Evolutionary conservation across 2,329 filamentous ascomycete species (phyloP), one percentile per base, ranked within the genome.

Genomic region (Cryphonectria nitschkei): DNA sequence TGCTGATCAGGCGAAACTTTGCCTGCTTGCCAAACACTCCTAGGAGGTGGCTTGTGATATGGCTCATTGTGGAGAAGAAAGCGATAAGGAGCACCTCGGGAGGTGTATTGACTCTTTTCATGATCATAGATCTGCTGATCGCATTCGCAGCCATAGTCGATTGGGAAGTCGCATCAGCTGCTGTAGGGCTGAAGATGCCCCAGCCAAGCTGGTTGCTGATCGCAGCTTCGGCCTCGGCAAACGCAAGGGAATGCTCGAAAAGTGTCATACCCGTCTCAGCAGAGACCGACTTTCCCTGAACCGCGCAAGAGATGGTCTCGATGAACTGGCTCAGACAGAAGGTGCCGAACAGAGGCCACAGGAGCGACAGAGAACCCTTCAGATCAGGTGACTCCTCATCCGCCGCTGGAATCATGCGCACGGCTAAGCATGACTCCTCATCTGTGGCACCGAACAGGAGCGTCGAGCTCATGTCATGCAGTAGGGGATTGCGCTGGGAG

Each of bases 231-330:
- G 95, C 95, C 80, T 99, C 96, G 14, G 95, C 94, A 82, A 98
- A 99, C 2, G 95, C 95, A 11, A 99, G 85, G 0, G 95, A 98
- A 78, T 98, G 95, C 79, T 99, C 96, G 76, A 98, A 97, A 2
- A 98, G 88, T 0, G 95, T 97, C 93, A 98, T 97, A 26, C 94
- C 95, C 1, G 94, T 97, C 81, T 98, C 96, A 0, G 93, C 92
- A 73, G 92, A 89, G 0, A 93, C 88, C 2, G 89, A 88, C 2
- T 92, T 89, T 43, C 95, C 95, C 79, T 97, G 94, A 8, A 98
- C 87, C 13, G 95, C 93, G 79, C 94, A 97, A 4, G 92, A 92
- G 13, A 98, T 82, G 0, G 93, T 96, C 80, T 98, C 96, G 29
- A 97, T 83, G 75, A 98, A 95, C 78, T 97, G 93, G 75, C 94